A percentile compares a stretch with the other conserved stretches of the same genome.
phyloP scores from a whole-genome alignment of 1,284 basidiomycete species.

The Fomitiporia mediterranea region DNA sequence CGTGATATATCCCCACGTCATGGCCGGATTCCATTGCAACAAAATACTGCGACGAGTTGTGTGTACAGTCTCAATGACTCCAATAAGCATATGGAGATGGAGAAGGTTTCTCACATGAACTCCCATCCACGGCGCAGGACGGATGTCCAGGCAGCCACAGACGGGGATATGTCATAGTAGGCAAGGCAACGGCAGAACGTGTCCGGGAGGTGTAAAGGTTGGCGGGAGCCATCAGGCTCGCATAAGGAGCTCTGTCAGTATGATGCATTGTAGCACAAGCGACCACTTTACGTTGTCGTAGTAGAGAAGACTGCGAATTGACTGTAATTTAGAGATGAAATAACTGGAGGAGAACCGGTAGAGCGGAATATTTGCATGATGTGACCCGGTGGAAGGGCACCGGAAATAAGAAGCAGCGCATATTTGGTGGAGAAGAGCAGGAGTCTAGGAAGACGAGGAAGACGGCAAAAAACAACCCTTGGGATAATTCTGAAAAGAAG shows the following conservation, averaged over 20 bases:
- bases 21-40: not conserved
- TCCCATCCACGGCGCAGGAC: not conserved
- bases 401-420: conserved; percentile 2
- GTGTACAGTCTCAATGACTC: not conserved
- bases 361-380: not conserved
- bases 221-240: not conserved
- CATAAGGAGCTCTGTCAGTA: too few species aligned
- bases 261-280: too few species aligned
- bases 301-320: not conserved
- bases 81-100: not conserved
- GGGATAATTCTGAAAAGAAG: not conserved
- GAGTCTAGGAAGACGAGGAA: not conserved
- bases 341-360: not conserved
- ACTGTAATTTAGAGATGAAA: not conserved
- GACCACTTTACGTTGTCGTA: too few species aligned
- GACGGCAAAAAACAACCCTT: not conserved
- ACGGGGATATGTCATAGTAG: conserved; percentile 4
- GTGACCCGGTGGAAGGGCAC: not conserved
- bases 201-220: not conserved
- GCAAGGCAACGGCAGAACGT: conserved; percentile 1
- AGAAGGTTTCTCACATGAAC: not conserved
- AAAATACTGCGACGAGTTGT: not conserved
- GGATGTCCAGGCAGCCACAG: not conserved
- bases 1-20: too few species aligned
- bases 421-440: not conserved